Evolutionary conservation across 2,329 filamentous ascomycete genomes (phyloP), one percentile per base, ranked within the genome.

Genomic region (Exophiala phaeomuriformis): DNA sequence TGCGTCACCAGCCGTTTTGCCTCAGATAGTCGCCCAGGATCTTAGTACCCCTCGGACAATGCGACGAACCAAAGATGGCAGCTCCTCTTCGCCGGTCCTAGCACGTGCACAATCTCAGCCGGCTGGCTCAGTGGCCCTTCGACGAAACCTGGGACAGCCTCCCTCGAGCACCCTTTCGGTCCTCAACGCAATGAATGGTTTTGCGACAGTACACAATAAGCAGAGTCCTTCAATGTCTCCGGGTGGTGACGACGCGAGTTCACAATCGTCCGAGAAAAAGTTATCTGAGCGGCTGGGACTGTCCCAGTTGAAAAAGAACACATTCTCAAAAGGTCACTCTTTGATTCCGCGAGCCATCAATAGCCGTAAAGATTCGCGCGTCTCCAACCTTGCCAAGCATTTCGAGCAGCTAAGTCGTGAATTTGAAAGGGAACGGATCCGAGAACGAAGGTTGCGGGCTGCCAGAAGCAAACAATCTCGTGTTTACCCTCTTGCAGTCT

Each of bases 361-460:
- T 47, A 87, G 84, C 66, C 83, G 79, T 62, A 84, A 83, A 60
- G 79, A 84, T 49, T 82, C 87, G 2, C 88, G 86, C 64, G 93
- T 98, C 2, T 94, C 90, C 5, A 90, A 85, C n/a, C 77, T 98
- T 47, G 89, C 93, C 12, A 88, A 88, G 63, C 93, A 97, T 68
- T 97, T 98, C 66, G 94, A 98, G 69, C 90, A 97, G 68, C 77
- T 98, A 52, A 96, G 90, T 63, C 85, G 90, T 28, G 94, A 98
- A 66, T 98, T 98, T 62, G 90, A 96, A 66, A 95, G 91, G 64
- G 91, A 98, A 70, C 82, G 93, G 42, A 81, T 94, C 61, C 85
- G 87, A 46, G 91, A 97, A 68, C 82, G 88, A 60, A 85, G 85
- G 64, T 86, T 90, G 67, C 77, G 88, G 55, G 87, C 88, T 29